These are phyloP conservation scores for Leptoxyphium fumago DNA, from an alignment of 2,329 filamentous ascomycete genomes.

Conservation along the genomic window DNA sequence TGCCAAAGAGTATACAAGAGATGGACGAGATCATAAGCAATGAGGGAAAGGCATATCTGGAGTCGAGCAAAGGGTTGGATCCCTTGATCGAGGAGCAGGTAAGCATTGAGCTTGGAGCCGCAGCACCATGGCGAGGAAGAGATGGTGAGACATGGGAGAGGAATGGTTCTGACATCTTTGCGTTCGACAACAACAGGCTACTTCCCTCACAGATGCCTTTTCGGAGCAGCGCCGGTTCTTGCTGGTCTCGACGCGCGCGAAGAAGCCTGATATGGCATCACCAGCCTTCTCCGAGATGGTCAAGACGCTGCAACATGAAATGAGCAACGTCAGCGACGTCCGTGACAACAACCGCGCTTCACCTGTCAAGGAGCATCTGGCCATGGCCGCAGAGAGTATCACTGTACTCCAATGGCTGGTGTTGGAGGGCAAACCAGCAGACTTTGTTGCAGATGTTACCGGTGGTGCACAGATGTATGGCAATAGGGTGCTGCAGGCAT, in stretches of 20 bases:
- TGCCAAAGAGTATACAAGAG: constrained; percentile 70
- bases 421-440: constrained; percentile 65
- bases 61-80: constrained; percentile 63
- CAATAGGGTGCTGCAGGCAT: constrained; percentile 82
- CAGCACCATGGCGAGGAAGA: no score
- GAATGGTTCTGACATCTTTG: neutral
- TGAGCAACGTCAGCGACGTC: constrained; percentile 64
- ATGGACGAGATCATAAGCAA: constrained; percentile 67
- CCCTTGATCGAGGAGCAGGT: constrained; percentile 54
- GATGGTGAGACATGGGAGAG: no score
- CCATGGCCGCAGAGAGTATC: constrained; percentile 79
- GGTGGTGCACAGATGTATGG: constrained; percentile 84
- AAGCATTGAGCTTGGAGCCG: constrained; percentile 11
- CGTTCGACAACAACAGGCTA: neutral
- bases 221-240: constrained; percentile 76
- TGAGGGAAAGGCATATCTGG: constrained; percentile 63
- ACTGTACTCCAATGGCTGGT: constrained; percentile 83
- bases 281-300: constrained; percentile 60
- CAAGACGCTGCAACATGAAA: constrained; percentile 71
- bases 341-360: constrained; percentile 68
- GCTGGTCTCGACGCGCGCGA: constrained; percentile 75
- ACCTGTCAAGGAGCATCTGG: constrained; percentile 64
- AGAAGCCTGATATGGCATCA: constrained; percentile 70
- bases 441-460: constrained; percentile 71
- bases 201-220: constrained; percentile 51